These are phyloP conservation scores for Saccharomycopsis schoenii DNA, from an alignment of 805 yeast genomes.

Conservation along the genomic window DNA sequence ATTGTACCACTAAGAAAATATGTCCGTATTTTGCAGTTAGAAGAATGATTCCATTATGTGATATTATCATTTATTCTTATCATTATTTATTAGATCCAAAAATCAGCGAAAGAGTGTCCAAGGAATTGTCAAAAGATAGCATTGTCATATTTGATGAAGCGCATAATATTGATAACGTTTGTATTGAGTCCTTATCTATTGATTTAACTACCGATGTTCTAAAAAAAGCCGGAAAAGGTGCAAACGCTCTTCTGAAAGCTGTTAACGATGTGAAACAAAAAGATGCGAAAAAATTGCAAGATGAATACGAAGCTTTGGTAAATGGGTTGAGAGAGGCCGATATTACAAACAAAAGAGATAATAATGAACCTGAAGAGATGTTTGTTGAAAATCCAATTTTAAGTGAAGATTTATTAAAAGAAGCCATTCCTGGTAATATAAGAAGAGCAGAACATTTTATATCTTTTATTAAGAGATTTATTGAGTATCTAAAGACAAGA, in stretches of 20 bases:
- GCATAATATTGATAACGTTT: slow-evolving; percentile 96
- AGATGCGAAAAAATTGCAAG: slow-evolving; percentile 76
- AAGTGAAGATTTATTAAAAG: slow-evolving; percentile 75
- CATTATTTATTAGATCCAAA: slow-evolving; percentile 95
- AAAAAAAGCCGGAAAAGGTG: slow-evolving; percentile 81
- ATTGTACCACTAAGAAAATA: slow-evolving; percentile 69
- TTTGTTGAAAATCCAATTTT: slow-evolving; percentile 84
- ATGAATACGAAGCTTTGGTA: slow-evolving; percentile 85
- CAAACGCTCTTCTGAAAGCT: slow-evolving; percentile 62
- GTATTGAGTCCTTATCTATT: slow-evolving; percentile 88
- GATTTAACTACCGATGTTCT: slow-evolving; percentile 87
- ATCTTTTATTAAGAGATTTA: slow-evolving; percentile 82
- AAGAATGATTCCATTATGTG: slow-evolving; percentile 93
- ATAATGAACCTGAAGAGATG: slow-evolving; percentile 38
- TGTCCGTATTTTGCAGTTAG: slow-evolving; percentile 98
- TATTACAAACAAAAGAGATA: slow-evolving; percentile 38
- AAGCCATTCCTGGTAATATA: slow-evolving; percentile 95
- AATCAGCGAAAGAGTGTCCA: slow-evolving; percentile 90
- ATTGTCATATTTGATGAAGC: slow-evolving; percentile 97
- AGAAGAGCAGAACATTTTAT: slow-evolving; percentile 95
- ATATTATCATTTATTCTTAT: slow-evolving; percentile 89
- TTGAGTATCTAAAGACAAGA: slow-evolving; percentile 90
- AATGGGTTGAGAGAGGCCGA: slow-evolving; percentile 83
- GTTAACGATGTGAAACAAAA: slow-evolving; percentile 77
- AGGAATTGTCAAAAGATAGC: slow-evolving; percentile 82